These are phyloP conservation scores for Aspergillus ochraceoroseus DNA, from an alignment of 2,329 filamentous ascomycete species.

Conservation along the genomic window DNA sequence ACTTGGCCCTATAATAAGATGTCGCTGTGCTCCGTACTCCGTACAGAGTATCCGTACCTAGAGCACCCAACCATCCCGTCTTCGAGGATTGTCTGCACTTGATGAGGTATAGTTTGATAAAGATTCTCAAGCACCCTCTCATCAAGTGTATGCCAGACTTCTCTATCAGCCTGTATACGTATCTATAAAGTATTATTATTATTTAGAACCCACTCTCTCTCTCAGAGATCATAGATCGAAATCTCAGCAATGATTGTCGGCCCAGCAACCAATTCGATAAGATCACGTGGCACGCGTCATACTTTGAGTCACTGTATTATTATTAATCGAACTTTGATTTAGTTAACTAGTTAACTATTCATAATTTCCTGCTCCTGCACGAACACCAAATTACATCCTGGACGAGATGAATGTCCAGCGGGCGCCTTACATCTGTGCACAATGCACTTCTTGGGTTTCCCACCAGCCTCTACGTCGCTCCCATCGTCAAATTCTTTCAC, in stretches of 20 bases:
- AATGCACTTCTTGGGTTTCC: conserved; percentile 26
- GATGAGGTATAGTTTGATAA: too few species aligned
- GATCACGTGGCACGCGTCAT: conserved; percentile 5
- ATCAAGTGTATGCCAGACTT: too few species aligned
- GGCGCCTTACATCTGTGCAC: conserved; percentile 27
- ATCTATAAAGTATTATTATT: too few species aligned
- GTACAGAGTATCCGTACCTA: too few species aligned
- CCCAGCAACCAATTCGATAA: conserved; percentile 8
- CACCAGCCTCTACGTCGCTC: conserved; percentile 12
- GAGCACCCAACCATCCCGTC: too few species aligned
- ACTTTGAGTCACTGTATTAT: conserved; percentile 3
- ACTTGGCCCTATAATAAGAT: too few species aligned
- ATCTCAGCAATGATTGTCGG: conserved; percentile 19
- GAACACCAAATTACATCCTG: conserved; percentile 2
- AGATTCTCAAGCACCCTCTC: too few species aligned
- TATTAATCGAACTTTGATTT: background rate
- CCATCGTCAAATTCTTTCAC: conserved; percentile 4
- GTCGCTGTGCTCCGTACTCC: too few species aligned
- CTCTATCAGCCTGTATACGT: too few species aligned
- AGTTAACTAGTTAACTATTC: background rate
- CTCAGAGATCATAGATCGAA: too few species aligned
- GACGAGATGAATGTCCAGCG: conserved; percentile 27
- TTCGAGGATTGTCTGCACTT: too few species aligned
- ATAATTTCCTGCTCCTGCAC: background rate
- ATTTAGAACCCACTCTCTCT: too few species aligned